Evolutionary conservation across 1,284 basidiomycete genomes (phyloP), one percentile per base, ranked within the genome.

Genomic region (Cutaneotrichosporon sp.): DNA sequence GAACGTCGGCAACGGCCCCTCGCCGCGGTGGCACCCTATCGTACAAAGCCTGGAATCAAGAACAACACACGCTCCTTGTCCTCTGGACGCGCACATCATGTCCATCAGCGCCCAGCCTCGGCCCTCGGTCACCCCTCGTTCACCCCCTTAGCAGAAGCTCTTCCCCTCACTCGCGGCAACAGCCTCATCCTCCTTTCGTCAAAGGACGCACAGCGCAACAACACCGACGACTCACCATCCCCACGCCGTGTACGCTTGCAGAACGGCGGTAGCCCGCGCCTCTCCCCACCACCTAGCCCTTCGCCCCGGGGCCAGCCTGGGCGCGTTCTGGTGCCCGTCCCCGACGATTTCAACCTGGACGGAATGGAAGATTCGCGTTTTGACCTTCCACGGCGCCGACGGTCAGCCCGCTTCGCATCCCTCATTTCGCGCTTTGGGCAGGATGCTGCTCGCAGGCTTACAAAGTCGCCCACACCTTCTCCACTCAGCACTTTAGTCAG

Each of bases 391-490:
- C 46, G n/a, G 30, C 49, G 56, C 13, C 51, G 52, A 0, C n/a
- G 21, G 16, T 61, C 63, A 0, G 47, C 34, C 10, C 59, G 63
- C 31, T 42, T 64, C 22, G 31, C 59, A 2, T 64, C 63, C 8
- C 11, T 64, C 18, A 52, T 64, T 13, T 52, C 55, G 21, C 53
- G 59, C 14, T 56, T 64, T 8, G 53, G 60, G 21, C 46, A 59
- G 32, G 60, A 56, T 46, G 46, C 53, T 6, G 53, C 60, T 5
- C 60, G 60, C 32, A 9, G 60, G 13, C 60, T 56, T 16, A 57
- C 21, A 26, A 64, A 64, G 55, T 38, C 47, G 2, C 47, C 59
- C 2, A 36, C 22, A 0, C 52, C 63, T 2, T 57, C 58, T 1
- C 63, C 58, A 7, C 53, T 64, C 5, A 38, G 16, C 30, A 14